Evolutionary conservation across 768 basidiomycete species (phyloP).

Genomic region (Boletus subcaerulescens): DNA sequence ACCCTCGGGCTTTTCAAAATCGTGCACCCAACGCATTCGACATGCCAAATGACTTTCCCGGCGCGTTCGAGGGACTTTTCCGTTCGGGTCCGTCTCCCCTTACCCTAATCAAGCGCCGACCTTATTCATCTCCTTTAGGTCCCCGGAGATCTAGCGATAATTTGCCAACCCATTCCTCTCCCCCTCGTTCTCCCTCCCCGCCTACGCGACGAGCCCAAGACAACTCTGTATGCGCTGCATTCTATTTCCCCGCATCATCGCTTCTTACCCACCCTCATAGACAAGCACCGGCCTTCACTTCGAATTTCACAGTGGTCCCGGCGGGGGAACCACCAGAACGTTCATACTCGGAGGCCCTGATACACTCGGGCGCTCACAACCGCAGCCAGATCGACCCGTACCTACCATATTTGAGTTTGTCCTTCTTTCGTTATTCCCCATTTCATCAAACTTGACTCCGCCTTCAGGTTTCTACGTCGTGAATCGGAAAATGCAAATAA

Average conservation of each 20-base stretch:
- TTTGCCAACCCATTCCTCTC: neutral
- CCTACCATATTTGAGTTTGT: slow-evolving; percentile 56
- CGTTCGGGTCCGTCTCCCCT: slow-evolving; percentile 33
- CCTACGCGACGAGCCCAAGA: slow-evolving; percentile 17
- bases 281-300: slow-evolving; percentile 31
- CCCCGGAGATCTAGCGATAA: neutral
- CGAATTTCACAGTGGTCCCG: slow-evolving; percentile 33
- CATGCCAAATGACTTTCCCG: slow-evolving; percentile 33
- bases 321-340: slow-evolving; percentile 30
- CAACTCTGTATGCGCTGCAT: slow-evolving; percentile 9
- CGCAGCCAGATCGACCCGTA: slow-evolving; percentile 27
- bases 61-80: slow-evolving; percentile 47
- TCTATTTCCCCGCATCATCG: neutral
- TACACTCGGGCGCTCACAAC: slow-evolving; percentile 20
- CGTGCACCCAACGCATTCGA: slow-evolving; percentile 27
- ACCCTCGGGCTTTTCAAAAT: slow-evolving; percentile 66
- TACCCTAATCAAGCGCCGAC: neutral
- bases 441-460: neutral
- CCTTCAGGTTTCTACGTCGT: slow-evolving; percentile 36
- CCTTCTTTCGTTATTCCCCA: neutral
- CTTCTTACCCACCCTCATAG: slow-evolving; percentile 4
- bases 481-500: slow-evolving; percentile 12
- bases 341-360: slow-evolving; percentile 38
- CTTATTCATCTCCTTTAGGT: slow-evolving; percentile 6
- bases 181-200: slow-evolving; percentile 14